Base-by-base conservation (phyloP, 1,284 basidiomycete species). In the Papiliotrema laurentii region DNA sequence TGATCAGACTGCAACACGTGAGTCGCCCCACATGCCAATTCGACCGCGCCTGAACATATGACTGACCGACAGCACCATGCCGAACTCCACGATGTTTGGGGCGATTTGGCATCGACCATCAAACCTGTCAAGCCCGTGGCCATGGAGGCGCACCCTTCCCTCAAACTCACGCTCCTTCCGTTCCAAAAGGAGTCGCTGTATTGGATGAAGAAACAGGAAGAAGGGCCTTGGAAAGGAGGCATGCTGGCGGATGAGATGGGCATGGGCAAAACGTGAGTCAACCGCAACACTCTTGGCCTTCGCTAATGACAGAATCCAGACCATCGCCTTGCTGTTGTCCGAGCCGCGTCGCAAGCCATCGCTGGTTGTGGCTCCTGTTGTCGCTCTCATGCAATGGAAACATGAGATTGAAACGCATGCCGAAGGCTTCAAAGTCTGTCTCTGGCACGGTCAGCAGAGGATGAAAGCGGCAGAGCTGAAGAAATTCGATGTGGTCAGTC, bases 321-420 rank as follows among this genome's bases (percentile, higher is more conserved):
- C 94, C 61, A 93, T 98, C 44, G 82, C 91, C 2, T 79, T 98
- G 28, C 79, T 98, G 31, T 82, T 94, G 2, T 85, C 86, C 0
- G 71, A 74, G 47, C 72, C 71, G 0, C 74, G 80, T 41, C 75
- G 80, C 55, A 86, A 83, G 68, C 91, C 91, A 0, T 93, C 90
- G 50, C 80, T 98, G 9, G 89, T 98, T 19, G 80, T 98, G 28
- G 94, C 94, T 81, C 90, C 90, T 2, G 96, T 92, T 2, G 94
- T 97, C 42, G 96, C 96, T 22, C 84, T 99, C 57, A 93, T 98
- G 85, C 94, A 99, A 76, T 98, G 96, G 96, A 83, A 84, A 60
- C 91, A 94, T 69, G 96, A 99, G 72, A 91, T 98, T 50, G 83
- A 83, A 31, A 75, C 83, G 0, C 88, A 90, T 60, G 87, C 89